Evolutionary conservation across 306 rosid genomes (phyloP), one percentile per base, ranked within the genome.

Genomic region (Benincasa hispida): DNA sequence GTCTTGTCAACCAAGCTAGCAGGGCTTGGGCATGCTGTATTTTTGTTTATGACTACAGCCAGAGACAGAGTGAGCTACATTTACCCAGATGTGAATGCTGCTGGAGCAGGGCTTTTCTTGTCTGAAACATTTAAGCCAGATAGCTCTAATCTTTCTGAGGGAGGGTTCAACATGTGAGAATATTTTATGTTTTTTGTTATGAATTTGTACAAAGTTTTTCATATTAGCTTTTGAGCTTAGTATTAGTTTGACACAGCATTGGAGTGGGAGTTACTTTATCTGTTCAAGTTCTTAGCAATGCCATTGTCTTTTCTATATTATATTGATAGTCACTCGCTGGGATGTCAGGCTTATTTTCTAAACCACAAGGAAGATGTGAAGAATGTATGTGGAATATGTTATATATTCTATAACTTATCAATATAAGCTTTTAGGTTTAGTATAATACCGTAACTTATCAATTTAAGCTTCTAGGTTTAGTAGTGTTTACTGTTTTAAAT

Each of bases 21-120:
- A 66, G 98, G 97, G 55, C 39, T 91, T 17, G 97, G 98, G 50
- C 98, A 93, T 83, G 97, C 89, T 10, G 79, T 82, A 28, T 93
- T 91, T 83, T 77, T 93, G 85, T 93, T 91, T 60, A 84, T 93
- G 98, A 85, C 96, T 68, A 84, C 96, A 17, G 98, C 98, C 19
- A 74, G 96, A 41, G 97, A 91, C 27, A 87, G 90, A 82, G 97
- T 91, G 37, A 90, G 98, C 85, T 93, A 93, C 45, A 76, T 88
- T 47, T 91, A 88, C 78, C 98, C 97, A 53, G 88, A 93, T 74
- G 98, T 90, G 79, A 93, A 93, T 81, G 90, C 94, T 37, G 98
- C 94, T 50, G 98, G 98, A 63, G 98, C 96, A 50, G 97, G 94
- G 84, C 76, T 90, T 55, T 82, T 93, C 79, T 60, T 93, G 28